Base-by-base conservation (phyloP, 306 rosid genomes). In the Heteromeles arbutifolia region DNA sequence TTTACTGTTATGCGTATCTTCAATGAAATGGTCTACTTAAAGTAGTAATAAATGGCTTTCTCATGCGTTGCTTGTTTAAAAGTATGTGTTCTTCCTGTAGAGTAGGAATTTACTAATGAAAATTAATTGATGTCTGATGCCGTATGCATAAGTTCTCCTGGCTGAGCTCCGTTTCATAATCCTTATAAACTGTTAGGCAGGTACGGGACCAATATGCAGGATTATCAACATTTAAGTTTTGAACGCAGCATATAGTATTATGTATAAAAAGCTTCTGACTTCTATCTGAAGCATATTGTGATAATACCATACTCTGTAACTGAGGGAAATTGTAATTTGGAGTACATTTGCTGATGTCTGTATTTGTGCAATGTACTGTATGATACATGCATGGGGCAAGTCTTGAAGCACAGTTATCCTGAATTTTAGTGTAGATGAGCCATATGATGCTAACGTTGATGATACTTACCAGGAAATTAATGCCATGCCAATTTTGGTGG, bases 381-480 rank as follows among this genome's bases (percentile, higher is more conserved):
- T 65, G 61, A 1, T 69, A 13, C 45, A 71, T 32, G 1, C 57
- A 31, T 22, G 25, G 22, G 4, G 11, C 13, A 34, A 45, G 11
- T 26, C 28, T 45, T 48, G 57, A 57, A 73, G 28, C 28, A 10
- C 58, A 13, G 12, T 72, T 77, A 17, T 24, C 44, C 21, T 11
- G 29, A 78, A 69, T 17, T 37, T 39, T 21, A 56, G 21, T 39
- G 39, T 31, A 39, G 65, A 61, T 1, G 15, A n/a, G 76, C 56
- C 63, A 45, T 74, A 8, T 26, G 69, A 75, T 53, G 65, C 74
- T 75, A 63, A 66, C 39, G 18, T 76, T 73, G 68, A 73, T 22
- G 56, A 74, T 76, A 32, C 70, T 79, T 79, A 85, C 72, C 91
- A 89, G 97, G 91, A 86, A 84, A 79, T 67, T 76, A 43, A 44